phyloP scores from a whole-genome alignment of 768 basidiomycete species.

The Hortiboletus campestris region DNA sequence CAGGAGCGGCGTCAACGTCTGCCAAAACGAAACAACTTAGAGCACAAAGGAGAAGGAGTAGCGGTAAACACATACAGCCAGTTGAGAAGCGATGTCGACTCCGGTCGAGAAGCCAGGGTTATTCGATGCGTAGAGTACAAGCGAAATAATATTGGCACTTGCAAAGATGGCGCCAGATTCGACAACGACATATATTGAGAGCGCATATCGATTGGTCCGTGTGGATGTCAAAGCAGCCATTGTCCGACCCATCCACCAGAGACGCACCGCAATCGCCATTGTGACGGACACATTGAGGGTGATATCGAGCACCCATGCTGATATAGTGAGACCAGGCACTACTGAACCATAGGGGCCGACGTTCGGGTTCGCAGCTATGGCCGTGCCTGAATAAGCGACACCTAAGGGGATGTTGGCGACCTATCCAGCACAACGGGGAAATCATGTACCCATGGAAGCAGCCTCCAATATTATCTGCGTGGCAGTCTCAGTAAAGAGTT shows the following conservation, averaged over 20 bases:
- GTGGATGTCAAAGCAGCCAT: not conserved
- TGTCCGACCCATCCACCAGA: not conserved
- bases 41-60: not conserved
- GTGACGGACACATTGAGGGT: not conserved
- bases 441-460: too few species aligned
- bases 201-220: not conserved
- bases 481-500: too few species aligned
- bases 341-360: not conserved
- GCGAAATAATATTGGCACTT: not conserved
- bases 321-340: not conserved
- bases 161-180: not conserved
- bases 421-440: too few species aligned
- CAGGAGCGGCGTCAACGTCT: not conserved
- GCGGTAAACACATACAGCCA: not conserved
- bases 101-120: not conserved
- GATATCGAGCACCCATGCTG: not conserved
- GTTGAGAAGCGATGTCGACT: not conserved
- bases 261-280: not conserved
- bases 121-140: not conserved
- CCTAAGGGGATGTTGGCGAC: too few species aligned
- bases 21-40: not conserved
- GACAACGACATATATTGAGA: not conserved
- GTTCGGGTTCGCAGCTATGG: too few species aligned
- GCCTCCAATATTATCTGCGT: too few species aligned
- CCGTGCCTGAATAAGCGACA: too few species aligned